phyloP scores from a whole-genome alignment of 352 stramenopile genomes.

The Phytophthora tentaculata region DNA sequence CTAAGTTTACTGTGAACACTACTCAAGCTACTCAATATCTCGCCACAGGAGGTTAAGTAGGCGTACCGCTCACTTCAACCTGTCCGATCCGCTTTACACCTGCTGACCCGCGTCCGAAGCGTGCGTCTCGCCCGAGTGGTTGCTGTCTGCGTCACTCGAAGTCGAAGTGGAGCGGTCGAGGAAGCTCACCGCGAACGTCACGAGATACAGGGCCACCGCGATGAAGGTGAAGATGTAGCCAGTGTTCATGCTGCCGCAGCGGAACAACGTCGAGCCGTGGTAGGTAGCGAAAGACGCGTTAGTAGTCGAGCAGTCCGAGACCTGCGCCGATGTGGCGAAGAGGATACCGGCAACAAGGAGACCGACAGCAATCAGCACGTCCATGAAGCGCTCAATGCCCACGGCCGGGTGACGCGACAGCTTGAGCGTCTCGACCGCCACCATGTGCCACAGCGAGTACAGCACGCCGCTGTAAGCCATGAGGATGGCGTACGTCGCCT shows the following conservation, averaged over 20 bases:
- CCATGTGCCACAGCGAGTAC: conserved; percentile 55
- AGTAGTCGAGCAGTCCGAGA: conserved; percentile 42
- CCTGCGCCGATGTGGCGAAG: conserved; percentile 39
- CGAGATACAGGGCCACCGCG: conserved; percentile 36
- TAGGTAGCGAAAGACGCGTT: conserved; percentile 40
- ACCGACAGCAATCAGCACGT: conserved; percentile 36
- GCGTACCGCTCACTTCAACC: conserved; percentile 8
- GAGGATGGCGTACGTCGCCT: conserved; percentile 50
- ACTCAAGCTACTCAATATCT: conserved; percentile 13
- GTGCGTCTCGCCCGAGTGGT: conserved; percentile 25
- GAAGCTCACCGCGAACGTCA: conserved; percentile 46
- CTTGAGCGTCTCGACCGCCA: conserved; percentile 48
- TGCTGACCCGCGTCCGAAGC: conserved; percentile 26
- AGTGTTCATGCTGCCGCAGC: conserved; percentile 49
- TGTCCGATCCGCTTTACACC: conserved; percentile 26
- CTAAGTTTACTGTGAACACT: background rate
- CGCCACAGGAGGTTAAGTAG: conserved; percentile 1
- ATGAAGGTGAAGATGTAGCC: conserved; percentile 52
- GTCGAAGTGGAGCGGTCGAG: conserved; percentile 22
- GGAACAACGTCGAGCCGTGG: conserved; percentile 43
- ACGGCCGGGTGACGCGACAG: conserved; percentile 40
- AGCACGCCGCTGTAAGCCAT: conserved; percentile 48
- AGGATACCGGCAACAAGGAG: conserved; percentile 46
- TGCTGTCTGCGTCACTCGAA: conserved; percentile 17
- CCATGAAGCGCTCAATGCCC: conserved; percentile 40